Base-by-base conservation (phyloP, 2,329 filamentous ascomycete genomes). In the Penicillium sclerotiorum region DNA sequence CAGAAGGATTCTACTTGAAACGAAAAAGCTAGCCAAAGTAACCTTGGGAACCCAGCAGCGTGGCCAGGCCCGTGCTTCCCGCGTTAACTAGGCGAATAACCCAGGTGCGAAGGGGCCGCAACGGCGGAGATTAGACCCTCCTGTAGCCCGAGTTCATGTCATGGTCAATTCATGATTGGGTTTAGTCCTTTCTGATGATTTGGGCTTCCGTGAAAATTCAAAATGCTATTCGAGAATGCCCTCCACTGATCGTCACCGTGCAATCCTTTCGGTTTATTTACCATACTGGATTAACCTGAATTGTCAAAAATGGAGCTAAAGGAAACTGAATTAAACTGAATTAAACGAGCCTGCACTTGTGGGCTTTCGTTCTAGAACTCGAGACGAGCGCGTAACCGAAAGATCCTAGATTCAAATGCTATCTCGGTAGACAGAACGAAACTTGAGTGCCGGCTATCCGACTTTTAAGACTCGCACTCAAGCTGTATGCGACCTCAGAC, bases 61-160 rank as follows among this genome's bases (percentile, higher is more conserved):
- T 56, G 64, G 64, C 63, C 58, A 53, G 56, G 61, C 53, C 58
- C 56, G 57, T 64, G 59, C 63, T 59, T 64, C 60, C 57, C 58
- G 58, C 59, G 42, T 60, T 65, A 60, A 61, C 50, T 56, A 35
- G 23, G 47, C n/a, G n/a, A n/a, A n/a, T n/a, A n/a, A n/a, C 50
- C 49, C 52, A 38, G 56, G 46, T 39, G 50, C 51, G 49, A 52
- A 52, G 21, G 33, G 21, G 48, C 23, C 36, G 45, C 40, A 49
- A 53, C 46, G 52, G 43, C 33, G 47, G 57, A 59, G 47, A 57
- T 56, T 32, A 52, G 45, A 44, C 44, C 47, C 43, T 47, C 38
- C 17, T 27, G 28, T n/a, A 22, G 37, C 27, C 28, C 33, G 45
- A 27, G 37, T 27, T 40, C 33, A 21, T 27, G 21, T 32, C 45